Conservation (phyloP, 179 eudicot species). For the Camellia oleifera region DNA sequence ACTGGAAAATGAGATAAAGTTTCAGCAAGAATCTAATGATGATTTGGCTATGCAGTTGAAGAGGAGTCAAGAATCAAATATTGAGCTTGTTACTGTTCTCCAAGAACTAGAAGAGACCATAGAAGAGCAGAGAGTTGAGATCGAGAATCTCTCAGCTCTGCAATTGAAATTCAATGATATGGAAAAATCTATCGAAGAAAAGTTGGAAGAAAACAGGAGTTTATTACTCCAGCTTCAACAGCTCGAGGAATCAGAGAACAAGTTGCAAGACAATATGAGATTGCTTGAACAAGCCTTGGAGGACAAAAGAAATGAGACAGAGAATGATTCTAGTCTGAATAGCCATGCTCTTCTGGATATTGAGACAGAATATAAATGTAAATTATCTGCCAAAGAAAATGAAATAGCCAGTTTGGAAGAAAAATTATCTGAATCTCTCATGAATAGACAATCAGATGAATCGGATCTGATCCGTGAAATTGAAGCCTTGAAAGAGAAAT, state of each 20-base stretch:
- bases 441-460: conserved; percentile 27
- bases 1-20: conserved; percentile 67
- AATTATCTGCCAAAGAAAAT: conserved; percentile 59
- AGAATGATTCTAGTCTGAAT: conserved; percentile 36
- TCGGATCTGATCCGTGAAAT: conserved; percentile 40
- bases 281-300: conserved; percentile 52
- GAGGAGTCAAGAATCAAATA: conserved; percentile 79
- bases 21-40: conserved; percentile 57
- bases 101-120: conserved; percentile 83
- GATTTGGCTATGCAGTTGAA: conserved; percentile 58
- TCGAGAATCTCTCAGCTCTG: conserved; percentile 57
- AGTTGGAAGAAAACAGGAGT: conserved; percentile 33
- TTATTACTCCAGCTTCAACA: conserved; percentile 43
- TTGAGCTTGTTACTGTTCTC: conserved; percentile 80
- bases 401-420: conserved; percentile 51
- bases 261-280: conserved; percentile 37
- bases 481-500: conserved; percentile 47
- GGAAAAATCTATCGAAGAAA: conserved; percentile 21
- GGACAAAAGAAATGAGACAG: conserved; percentile 44
- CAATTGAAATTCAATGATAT: conserved; percentile 26
- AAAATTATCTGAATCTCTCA: conserved; percentile 36
- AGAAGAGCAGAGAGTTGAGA: conserved; percentile 76
- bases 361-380: conserved; percentile 46
- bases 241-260: conserved; percentile 57
- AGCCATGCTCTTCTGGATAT: conserved; percentile 30